phyloP scores from a whole-genome alignment of 768 basidiomycete genomes.

The Tricholoma furcatifolium region DNA sequence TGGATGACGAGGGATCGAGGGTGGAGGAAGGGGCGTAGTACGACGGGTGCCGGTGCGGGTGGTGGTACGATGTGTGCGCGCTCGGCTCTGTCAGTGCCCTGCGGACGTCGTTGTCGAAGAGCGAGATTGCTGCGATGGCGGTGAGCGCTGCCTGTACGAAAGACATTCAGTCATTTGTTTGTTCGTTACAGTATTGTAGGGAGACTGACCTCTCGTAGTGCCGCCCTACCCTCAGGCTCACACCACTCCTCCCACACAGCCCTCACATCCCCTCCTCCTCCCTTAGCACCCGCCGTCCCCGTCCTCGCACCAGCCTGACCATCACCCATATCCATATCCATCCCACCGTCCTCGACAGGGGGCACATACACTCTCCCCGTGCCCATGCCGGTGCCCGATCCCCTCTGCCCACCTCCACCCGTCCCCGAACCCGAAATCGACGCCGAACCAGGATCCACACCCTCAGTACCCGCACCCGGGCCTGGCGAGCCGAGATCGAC shows the following conservation, averaged over 20 bases:
- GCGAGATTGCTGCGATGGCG: slow-evolving; percentile 66
- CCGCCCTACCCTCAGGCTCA: slow-evolving; percentile 49
- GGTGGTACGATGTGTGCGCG: slow-evolving; percentile 1
- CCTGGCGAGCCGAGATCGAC: neutral
- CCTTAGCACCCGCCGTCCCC: neutral
- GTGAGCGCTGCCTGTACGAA: slow-evolving; percentile 66
- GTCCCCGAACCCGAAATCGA: neutral
- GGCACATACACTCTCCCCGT: neutral
- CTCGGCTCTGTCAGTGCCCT: slow-evolving; percentile 41
- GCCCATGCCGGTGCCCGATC: neutral
- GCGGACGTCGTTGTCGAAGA: slow-evolving; percentile 74
- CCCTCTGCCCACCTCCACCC: neutral
- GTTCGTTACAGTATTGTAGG: neutral
- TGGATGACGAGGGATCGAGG: slow-evolving; percentile 39
- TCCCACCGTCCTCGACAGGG: too few species aligned
- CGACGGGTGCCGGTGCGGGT: slow-evolving; percentile 50
- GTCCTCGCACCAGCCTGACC: too few species aligned
- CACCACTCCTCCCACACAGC: slow-evolving; percentile 62
- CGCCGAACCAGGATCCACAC: too few species aligned
- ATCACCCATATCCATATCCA: too few species aligned
- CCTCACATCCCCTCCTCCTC: slow-evolving; percentile 32
- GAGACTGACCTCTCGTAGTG: slow-evolving; percentile 60
- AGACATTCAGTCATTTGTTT: neutral
- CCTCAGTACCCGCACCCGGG: too few species aligned
- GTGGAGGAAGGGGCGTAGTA: slow-evolving; percentile 27